Evolutionary conservation across 345 rosid species (phyloP), one percentile per base, ranked within the genome.

Genomic region (Aquilaria sinensis): DNA sequence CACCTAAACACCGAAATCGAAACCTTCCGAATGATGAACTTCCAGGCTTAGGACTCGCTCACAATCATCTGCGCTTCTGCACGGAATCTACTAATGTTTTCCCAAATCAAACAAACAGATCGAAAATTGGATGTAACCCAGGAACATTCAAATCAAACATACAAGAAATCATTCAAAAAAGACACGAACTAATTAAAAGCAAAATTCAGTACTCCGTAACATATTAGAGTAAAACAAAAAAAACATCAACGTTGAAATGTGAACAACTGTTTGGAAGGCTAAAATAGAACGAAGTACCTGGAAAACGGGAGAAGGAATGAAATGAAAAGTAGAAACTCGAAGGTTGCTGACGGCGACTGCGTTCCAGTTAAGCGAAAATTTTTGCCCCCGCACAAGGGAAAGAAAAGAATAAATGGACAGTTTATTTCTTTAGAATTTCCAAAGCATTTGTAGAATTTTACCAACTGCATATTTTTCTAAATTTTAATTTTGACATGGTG

Each of bases 241-340:
- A 62, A 13, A 66, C 2, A 2, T 50, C 33, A 34, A 33, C 47
- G 30, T 45, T 53, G 14, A 55, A 47, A 45, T 31, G 47, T 6
- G 32, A 48, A n/a, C 31, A 10, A 58, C 4, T 50, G 41, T 50
- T 51, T 41, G 63, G 46, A 16, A 41, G 51, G 49, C 58, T 15
- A 43, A 58, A 33, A 65, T 32, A 2, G 23, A 56, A 47, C 31
- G 46, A 4, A 52, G 31, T 30, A 52, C 51, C 64, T 51, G 70
- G 51, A 58, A 66, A 58, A 37, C 15, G 0, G n/a, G 63, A 66
- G 53, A 51, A 16, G 43, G 48, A 52, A n/a, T 6, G 31, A 58
- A 58, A 8, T 10, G 47, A 55, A 64, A 46, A n/a, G 58, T 33
- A 55, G 2, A 31, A 43, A 58, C 52, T 45, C 31, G 11, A 12